Base-by-base conservation (phyloP, 495 filamentous ascomycete species). In the Copromyces sp. region DNA sequence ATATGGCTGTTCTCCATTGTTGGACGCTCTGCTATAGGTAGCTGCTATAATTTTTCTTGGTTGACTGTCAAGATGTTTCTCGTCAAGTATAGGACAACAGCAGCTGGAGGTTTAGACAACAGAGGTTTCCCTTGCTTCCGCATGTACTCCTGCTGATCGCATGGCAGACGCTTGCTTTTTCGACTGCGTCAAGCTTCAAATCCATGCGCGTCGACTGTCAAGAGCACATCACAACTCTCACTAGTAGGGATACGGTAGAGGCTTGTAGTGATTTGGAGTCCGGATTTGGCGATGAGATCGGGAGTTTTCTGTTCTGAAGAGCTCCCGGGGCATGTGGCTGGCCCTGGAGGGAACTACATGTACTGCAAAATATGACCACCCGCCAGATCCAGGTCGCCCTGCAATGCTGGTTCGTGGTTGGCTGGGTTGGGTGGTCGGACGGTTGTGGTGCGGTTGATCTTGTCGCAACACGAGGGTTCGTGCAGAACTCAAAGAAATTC, bases 401-500 rank as follows among this genome's bases (percentile, higher is more conserved):
- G 53, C 29, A 65, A 35, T 65, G 29, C 53, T 65, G 29, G 53
- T 35, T 65, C 14, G 29, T 65, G 53, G 53, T 65, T 65, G 53
- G 53, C 53, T 65, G 53, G 53, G 53, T 65, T 65, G 53, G 53
- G 53, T 65, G 53, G 35, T 65, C 53, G 53, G 53, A 65, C 53
- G 53, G 53, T 65, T 65, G 53, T 65, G 53, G 53, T 39, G 32
- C 68, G 39, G 70, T 39, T 71, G 72, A 73, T 75, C 68, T 70
- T 69, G 29, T 65, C 29, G 69, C 72, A 73, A 68, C 71, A 61
- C 65, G 70, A 72, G 69, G 70, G 47, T 39, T 69, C 70, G 47
- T 69, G 73, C 73, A 74, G 71, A 35, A 73, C 47, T 38, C 44
- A 65, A 40, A 65, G 69, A 14, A 75, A 70, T 65, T 71, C 47